These are phyloP conservation scores for Exsudoporus frostii DNA, from an alignment of 768 basidiomycete species.

Conservation along the genomic window DNA sequence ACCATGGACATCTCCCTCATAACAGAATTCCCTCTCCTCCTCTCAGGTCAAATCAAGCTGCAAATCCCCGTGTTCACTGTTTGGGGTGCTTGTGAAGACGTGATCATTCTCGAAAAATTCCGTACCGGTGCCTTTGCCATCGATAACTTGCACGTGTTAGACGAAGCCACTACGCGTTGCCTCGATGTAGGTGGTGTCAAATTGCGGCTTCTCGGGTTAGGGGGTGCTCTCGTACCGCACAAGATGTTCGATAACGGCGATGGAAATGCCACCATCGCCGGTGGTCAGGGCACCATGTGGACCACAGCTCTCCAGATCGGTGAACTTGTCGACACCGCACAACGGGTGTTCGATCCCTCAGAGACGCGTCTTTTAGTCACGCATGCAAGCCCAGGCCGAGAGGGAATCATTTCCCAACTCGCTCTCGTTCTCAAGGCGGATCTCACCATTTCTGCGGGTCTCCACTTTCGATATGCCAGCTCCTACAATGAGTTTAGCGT, in stretches of 20 bases:
- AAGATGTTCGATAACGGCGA: slow-evolving; percentile 95
- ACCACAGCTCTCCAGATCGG: slow-evolving; percentile 96
- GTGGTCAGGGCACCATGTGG: slow-evolving; percentile 99
- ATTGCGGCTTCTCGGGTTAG: slow-evolving; percentile 91
- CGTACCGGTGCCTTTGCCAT: slow-evolving; percentile 78
- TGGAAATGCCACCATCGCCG: slow-evolving; percentile 94
- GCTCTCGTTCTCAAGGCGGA: slow-evolving; percentile 91
- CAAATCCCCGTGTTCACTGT: slow-evolving; percentile 93
- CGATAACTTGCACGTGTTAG: slow-evolving; percentile 87
- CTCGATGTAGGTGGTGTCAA: slow-evolving; percentile 92
- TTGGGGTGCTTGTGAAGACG: slow-evolving; percentile 97
- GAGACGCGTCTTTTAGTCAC: slow-evolving; percentile 94
- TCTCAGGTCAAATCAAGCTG: slow-evolving; percentile 87
- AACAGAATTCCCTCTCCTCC: slow-evolving; percentile 90
- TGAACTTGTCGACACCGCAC: slow-evolving; percentile 95
- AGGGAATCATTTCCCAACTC: slow-evolving; percentile 89
- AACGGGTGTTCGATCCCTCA: slow-evolving; percentile 85
- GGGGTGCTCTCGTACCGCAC: slow-evolving; percentile 92
- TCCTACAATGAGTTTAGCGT: slow-evolving; percentile 98
- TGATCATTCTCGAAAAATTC: slow-evolving; percentile 89
- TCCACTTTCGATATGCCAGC: slow-evolving; percentile 96
- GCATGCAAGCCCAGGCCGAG: slow-evolving; percentile 88
- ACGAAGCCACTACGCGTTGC: slow-evolving; percentile 92
- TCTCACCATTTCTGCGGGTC: slow-evolving; percentile 87
- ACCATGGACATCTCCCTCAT: slow-evolving; percentile 76